phyloP scores from a whole-genome alignment of 495 filamentous ascomycete genomes.

The Neurospora tetraspora region DNA sequence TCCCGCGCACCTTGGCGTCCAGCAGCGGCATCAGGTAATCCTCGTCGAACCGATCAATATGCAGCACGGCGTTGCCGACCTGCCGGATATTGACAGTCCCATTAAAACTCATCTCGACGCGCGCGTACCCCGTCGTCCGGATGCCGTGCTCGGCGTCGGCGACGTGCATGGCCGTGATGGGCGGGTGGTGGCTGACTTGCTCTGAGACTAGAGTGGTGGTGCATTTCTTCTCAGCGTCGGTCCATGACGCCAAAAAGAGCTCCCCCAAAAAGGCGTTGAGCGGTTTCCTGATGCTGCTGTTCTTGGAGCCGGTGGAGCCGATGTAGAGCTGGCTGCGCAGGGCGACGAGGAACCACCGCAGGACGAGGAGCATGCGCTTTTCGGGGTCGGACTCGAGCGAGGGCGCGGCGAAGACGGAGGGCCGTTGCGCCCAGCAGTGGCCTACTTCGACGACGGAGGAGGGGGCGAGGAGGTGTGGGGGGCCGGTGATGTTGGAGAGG shows the following conservation, averaged over 20 bases:
- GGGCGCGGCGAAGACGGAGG: slow-evolving; percentile 69
- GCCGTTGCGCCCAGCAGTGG: slow-evolving; percentile 81
- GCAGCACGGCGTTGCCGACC: slow-evolving; percentile 60
- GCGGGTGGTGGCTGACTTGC: slow-evolving; percentile 97
- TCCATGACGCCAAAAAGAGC: slow-evolving; percentile 77
- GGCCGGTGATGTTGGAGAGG: slow-evolving; percentile 74
- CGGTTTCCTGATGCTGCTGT: slow-evolving; percentile 50
- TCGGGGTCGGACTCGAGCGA: slow-evolving; percentile 57
- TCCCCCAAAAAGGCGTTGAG: slow-evolving; percentile 96
- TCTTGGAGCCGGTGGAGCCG: slow-evolving; percentile 7
- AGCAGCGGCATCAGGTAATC: slow-evolving; percentile 40
- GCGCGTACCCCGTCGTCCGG: slow-evolving; percentile 74
- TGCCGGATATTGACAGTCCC: slow-evolving; percentile 72
- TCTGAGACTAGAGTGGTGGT: slow-evolving; percentile 94
- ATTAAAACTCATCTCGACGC: slow-evolving; percentile 75
- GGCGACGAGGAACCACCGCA: slow-evolving; percentile 78
- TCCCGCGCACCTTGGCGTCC: slow-evolving; percentile 33
- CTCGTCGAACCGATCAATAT: slow-evolving; percentile 39
- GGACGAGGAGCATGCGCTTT: slow-evolving; percentile 63
- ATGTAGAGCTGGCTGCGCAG: slow-evolving; percentile 65
- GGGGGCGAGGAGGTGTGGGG: slow-evolving; percentile 72
- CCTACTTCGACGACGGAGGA: slow-evolving; percentile 78
- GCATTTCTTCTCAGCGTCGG: slow-evolving; percentile 87
- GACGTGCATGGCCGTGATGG: slow-evolving; percentile 79
- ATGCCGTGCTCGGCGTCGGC: slow-evolving; percentile 66